These are phyloP conservation scores for Colletotrichum brevisporum DNA, from an alignment of 2,329 filamentous ascomycete genomes.

Conservation along the genomic window DNA sequence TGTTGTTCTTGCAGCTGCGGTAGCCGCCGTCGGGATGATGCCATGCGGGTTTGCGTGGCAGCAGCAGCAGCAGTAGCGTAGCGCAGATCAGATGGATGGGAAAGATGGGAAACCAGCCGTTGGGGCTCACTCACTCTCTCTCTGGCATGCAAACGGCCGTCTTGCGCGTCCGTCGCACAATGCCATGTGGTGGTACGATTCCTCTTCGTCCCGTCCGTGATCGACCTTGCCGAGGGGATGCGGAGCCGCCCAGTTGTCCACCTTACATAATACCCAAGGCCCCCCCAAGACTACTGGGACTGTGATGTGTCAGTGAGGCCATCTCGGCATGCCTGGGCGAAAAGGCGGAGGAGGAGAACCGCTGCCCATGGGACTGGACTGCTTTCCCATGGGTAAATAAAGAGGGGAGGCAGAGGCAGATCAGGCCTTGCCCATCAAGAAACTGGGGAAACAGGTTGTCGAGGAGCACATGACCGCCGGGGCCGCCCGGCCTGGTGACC, in stretches of 20 bases:
- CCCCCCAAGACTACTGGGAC: background rate
- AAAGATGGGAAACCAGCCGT: no score
- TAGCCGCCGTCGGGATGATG: no score
- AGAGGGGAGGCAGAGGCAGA: no score
- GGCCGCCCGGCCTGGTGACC: conserved; percentile 22
- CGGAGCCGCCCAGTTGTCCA: background rate
- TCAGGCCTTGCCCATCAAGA: no score
- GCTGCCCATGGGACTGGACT: no score
- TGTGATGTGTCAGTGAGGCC: conserved; percentile 21
- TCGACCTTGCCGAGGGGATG: background rate
- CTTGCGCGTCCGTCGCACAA: conserved; percentile 11
- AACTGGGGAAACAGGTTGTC: no score
- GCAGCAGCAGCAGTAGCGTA: no score
- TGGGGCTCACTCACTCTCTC: background rate
- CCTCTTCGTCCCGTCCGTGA: background rate
- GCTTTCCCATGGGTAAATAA: no score
- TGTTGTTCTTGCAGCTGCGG: no score
- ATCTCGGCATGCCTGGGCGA: background rate
- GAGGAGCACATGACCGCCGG: background rate
- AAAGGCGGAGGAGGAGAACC: no score
- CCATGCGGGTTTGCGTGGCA: no score
- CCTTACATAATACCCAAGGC: background rate
- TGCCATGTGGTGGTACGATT: conserved; percentile 36
- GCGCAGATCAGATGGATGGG: no score
- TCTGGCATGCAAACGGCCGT: background rate